phyloP scores from a whole-genome alignment of 805 yeast species.

The Suhomyces prunicola region DNA sequence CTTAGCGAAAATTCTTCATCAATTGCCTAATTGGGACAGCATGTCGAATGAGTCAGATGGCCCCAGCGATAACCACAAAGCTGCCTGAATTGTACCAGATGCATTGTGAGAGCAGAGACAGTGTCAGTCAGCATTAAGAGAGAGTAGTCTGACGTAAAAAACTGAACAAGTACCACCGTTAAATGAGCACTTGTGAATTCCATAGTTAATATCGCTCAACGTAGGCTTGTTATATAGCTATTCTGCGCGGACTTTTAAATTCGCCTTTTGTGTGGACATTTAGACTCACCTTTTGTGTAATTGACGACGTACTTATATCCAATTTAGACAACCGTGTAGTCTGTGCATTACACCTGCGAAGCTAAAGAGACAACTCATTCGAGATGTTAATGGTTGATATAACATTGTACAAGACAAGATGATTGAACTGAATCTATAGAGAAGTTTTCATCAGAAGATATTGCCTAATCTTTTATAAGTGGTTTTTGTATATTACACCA shows the following conservation, averaged over 20 bases:
- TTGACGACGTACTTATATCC: no score
- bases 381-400: neutral
- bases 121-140: neutral
- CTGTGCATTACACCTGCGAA: no score
- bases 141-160: neutral
- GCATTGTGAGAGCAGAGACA: neutral
- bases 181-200: no score
- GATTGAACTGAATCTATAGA: no score
- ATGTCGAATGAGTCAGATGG: conserved; percentile 1
- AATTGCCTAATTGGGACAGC: conserved; percentile 9
- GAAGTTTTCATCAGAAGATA: no score
- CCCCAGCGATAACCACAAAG: neutral
- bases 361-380: neutral
- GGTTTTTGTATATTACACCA: no score
- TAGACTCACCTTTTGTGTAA: neutral
- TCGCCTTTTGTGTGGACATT: no score
- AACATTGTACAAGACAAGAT: no score
- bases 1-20: conserved; percentile 8
- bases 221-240: neutral
- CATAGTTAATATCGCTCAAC: neutral
- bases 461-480: no score
- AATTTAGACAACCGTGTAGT: no score
- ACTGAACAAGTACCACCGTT: neutral
- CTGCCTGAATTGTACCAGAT: neutral
- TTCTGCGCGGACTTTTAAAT: neutral